Base-by-base conservation (phyloP, 306 rosid species). In the cucumber (Cucumis sativus) region DNA sequence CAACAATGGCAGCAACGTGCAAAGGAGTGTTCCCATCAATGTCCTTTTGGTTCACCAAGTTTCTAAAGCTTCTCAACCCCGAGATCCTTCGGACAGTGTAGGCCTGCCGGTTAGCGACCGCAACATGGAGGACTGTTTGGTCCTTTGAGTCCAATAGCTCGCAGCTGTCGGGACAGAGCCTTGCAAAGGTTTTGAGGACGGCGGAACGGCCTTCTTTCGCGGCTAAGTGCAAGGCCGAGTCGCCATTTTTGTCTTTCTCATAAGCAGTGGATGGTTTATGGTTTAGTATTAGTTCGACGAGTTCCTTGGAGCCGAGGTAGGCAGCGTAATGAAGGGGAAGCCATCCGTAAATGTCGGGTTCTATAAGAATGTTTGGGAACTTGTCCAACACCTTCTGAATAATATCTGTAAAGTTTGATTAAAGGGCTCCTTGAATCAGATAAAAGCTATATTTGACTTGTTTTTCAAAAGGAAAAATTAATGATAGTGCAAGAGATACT, bases 271-370 rank as follows among this genome's bases (percentile, higher is more conserved):
- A 28, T 74, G 61, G 61, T 55, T 54, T 11, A 16, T 74, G 63
- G 0, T 74, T 35, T 55, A 74, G 39, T 12, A 51, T 33, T 51
- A 74, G 64, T 17, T 74, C 77, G 2, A 74, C 77, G 3, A 74
- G 10, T 51, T 74, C 77, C 43, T 51, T 47, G 28, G 61, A 74
- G 2, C 64, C 77, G 16, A 74, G 57, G 64, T 28, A 1, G 12
- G 77, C 77, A 0, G 77, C 77, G 4, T 74, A 74, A 30, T 74
- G 77, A 52, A 74, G 77, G 10, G 77, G 77, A 17, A 55, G 9
- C 62, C 77, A 74, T 3, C 16, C 17, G 33, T 28, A 11, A n/a
- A 0, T 18, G 63, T 74, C 77, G 6, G 64, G 28, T 74, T 74
- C 49, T 17, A 20, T 55, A 15, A 51, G 23, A 25, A 55, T 43